Conservation (phyloP, 1,139 yeast genomes). For the Petasospora fabianii region DNA sequence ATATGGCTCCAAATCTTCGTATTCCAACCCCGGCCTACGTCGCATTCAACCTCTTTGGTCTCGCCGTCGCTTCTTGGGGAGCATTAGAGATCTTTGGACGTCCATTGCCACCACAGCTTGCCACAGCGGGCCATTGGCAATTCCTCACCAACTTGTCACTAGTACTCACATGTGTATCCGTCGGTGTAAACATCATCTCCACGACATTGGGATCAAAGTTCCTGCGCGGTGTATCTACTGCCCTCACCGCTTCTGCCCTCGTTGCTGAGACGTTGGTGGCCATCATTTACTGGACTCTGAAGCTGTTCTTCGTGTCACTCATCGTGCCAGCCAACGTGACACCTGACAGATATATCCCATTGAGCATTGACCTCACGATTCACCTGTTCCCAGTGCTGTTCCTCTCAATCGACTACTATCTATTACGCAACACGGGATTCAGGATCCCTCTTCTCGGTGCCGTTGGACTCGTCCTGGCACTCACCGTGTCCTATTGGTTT, state of each 20-base stretch:
- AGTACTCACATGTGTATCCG: conserved; percentile 40
- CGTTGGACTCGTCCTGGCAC: conserved; percentile 34
- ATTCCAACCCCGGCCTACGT: background rate
- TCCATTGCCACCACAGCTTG: conserved; percentile 45
- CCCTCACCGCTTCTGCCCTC: conserved; percentile 40
- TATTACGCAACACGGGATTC: conserved; percentile 44
- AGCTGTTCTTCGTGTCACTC: conserved; percentile 45
- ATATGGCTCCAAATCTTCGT: too few relatives aligned
- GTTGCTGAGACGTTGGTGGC: conserved; percentile 60
- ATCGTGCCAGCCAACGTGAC: conserved; percentile 27
- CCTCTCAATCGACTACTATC: conserved; percentile 49
- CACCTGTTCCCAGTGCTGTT: conserved; percentile 57
- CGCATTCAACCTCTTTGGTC: conserved; percentile 16
- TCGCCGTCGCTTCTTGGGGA: conserved; percentile 28
- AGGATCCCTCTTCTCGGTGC: conserved; percentile 33
- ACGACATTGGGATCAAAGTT: background rate
- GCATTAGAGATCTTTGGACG: conserved; percentile 26
- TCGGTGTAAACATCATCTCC: conserved; percentile 10
- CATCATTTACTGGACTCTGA: conserved; percentile 61
- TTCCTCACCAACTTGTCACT: conserved; percentile 64
- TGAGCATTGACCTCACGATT: conserved; percentile 50
- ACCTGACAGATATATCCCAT: conserved; percentile 36
- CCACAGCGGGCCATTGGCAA: conserved; percentile 61
- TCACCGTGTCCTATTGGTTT: conserved; percentile 52
- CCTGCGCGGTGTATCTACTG: conserved; percentile 3